Evolutionary conservation across 140 eudicot species (phyloP).

Genomic region (Oenanthe javanica): DNA sequence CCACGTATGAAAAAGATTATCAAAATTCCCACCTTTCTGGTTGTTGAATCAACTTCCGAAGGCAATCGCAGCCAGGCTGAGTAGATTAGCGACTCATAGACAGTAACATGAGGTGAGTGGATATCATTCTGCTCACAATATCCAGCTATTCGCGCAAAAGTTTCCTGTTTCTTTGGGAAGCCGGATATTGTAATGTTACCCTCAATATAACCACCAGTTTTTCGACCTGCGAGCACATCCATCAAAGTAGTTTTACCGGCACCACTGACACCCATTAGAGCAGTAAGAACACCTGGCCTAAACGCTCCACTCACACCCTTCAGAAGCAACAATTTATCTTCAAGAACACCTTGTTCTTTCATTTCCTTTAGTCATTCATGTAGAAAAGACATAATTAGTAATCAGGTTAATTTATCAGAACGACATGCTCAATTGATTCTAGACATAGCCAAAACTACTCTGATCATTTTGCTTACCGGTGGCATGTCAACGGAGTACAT

Average conservation of each 20-base stretch:
- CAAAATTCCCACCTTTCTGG: conserved; percentile 31
- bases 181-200: conserved; percentile 49
- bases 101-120: conserved; percentile 60
- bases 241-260: conserved; percentile 61
- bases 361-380: conserved; percentile 35
- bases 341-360: conserved; percentile 48
- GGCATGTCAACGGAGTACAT: conserved; percentile 89
- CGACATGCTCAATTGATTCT: neutral
- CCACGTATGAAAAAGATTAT: neutral
- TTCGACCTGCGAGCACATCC: conserved; percentile 65
- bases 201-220: conserved; percentile 57
- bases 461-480: conserved; percentile 27
- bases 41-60: conserved; percentile 28
- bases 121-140: conserved; percentile 61
- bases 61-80: conserved; percentile 61
- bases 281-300: conserved; percentile 56
- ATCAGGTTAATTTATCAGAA: neutral
- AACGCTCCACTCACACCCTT: conserved; percentile 59
- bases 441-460: neutral
- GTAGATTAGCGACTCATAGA: conserved; percentile 46
- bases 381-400: neutral
- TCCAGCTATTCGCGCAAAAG: conserved; percentile 50
- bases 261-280: conserved; percentile 63
- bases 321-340: conserved; percentile 41
- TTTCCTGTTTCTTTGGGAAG: conserved; percentile 58